These are phyloP conservation scores for Cyberlindnera veronae DNA, from an alignment of 805 yeast species.

Conservation along the genomic window DNA sequence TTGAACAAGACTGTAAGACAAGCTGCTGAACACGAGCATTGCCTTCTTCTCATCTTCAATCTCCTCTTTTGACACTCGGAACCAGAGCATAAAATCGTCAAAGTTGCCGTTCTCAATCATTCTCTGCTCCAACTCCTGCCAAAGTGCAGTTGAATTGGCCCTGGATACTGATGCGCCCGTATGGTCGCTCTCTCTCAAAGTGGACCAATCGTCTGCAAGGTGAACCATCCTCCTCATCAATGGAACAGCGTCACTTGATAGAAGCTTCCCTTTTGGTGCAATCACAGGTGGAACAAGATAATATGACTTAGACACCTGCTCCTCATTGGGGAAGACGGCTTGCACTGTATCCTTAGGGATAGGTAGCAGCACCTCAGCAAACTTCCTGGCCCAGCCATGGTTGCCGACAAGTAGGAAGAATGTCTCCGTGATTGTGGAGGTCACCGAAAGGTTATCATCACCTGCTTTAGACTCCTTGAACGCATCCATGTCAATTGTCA, in stretches of 20 bases:
- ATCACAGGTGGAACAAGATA: not conserved
- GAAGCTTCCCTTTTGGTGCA: not conserved
- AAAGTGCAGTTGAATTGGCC: too few relatives aligned
- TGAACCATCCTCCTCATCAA: conserved; percentile 10
- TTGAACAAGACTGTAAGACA: conserved; percentile 13
- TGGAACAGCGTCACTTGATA: conserved; percentile 8
- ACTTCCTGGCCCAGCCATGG: conserved; percentile 9
- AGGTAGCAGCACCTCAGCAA: conserved; percentile 17
- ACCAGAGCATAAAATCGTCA: conserved; percentile 18
- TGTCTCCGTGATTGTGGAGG: conserved; percentile 5
- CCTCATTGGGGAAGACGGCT: conserved; percentile 20
- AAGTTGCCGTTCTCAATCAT: conserved; percentile 13
- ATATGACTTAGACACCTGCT: conserved; percentile 16
- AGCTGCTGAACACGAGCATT: conserved; percentile 4
- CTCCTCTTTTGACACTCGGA: conserved; percentile 11
- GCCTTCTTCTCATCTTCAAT: conserved; percentile 7
- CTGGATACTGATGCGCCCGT: too few relatives aligned
- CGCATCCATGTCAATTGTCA: conserved; percentile 13
- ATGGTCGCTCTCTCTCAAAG: conserved; percentile 1
- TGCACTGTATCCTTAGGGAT: not conserved
- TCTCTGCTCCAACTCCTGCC: too few relatives aligned
- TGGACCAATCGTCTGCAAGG: conserved; percentile 9
- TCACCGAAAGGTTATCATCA: not conserved
- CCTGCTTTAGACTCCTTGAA: conserved; percentile 2
- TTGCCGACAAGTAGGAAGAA: conserved; percentile 15